Percentiles rank a stretch among this genome's conserved stretches.
These are phyloP conservation scores for Diaporthe vexans DNA, from an alignment of 2,329 filamentous ascomycete species.

Conservation along the genomic window DNA sequence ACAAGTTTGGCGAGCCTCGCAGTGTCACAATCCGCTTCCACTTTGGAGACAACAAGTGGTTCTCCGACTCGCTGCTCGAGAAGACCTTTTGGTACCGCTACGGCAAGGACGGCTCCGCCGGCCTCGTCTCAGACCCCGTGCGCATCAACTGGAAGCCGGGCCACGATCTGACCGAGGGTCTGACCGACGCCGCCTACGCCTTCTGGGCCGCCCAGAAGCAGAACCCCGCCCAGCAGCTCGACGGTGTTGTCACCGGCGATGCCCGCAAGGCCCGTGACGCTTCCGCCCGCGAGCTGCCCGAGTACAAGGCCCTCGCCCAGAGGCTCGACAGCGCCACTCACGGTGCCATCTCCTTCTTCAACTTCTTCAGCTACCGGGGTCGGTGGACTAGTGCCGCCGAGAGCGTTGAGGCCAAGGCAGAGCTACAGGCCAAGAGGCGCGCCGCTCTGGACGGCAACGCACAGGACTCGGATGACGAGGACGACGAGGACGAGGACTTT, in stretches of 20 bases:
- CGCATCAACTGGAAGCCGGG: slow-evolving; percentile 76
- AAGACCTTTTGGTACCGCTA: slow-evolving; percentile 78
- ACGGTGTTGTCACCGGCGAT: slow-evolving; percentile 36
- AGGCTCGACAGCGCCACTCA: slow-evolving; percentile 58
- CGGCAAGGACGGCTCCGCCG: slow-evolving; percentile 57
- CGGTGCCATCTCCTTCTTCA: slow-evolving; percentile 73
- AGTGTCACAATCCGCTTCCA: slow-evolving; percentile 68
- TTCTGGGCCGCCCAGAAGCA: slow-evolving; percentile 69
- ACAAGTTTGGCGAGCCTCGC: slow-evolving; percentile 69
- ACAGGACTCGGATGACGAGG: slow-evolving; percentile 53
- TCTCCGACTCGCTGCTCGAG: slow-evolving; percentile 70
- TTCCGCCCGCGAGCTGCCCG: slow-evolving; percentile 54
- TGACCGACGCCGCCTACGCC: slow-evolving; percentile 71
- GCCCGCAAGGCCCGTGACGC: slow-evolving; percentile 42
- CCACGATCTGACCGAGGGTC: slow-evolving; percentile 73
- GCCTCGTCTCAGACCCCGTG: slow-evolving; percentile 75
- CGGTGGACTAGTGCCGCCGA: slow-evolving; percentile 73
- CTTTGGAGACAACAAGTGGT: slow-evolving; percentile 74
- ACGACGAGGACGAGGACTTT: slow-evolving; percentile 52
- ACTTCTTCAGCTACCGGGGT: slow-evolving; percentile 77
- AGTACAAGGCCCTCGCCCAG: slow-evolving; percentile 67
- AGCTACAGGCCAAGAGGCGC: slow-evolving; percentile 49
- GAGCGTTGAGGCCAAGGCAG: slow-evolving; percentile 64
- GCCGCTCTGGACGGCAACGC: slow-evolving; percentile 46
- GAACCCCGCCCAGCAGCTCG: slow-evolving; percentile 48